A percentile compares a stretch with the other conserved stretches of the same genome.
Conservation (phyloP, 768 basidiomycete genomes). For the Tulasnella sp. region DNA sequence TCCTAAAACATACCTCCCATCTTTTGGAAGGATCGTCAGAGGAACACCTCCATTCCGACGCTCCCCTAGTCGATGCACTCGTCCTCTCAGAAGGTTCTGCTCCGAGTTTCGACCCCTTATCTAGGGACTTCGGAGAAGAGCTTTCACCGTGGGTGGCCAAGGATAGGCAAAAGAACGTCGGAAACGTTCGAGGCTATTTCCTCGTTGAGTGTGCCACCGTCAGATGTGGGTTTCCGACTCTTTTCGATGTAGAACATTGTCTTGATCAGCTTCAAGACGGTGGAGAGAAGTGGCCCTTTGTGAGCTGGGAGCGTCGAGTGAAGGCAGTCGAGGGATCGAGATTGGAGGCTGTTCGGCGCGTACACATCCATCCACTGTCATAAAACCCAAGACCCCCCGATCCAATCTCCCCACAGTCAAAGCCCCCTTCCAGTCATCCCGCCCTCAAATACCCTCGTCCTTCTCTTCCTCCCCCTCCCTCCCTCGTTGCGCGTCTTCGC, state of each 20-base stretch:
- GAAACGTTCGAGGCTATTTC: background rate
- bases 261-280: background rate
- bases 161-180: background rate
- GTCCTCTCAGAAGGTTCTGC: background rate
- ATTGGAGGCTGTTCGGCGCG: background rate
- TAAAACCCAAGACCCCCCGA: background rate
- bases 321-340: background rate
- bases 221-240: background rate
- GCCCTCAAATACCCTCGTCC: background rate
- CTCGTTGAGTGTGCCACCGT: background rate
- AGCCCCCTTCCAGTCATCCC: background rate
- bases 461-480: background rate
- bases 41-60: background rate
- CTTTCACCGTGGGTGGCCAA: too few species aligned
- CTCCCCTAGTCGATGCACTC: background rate
- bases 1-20: background rate
- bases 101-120: background rate
- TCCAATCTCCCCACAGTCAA: background rate
- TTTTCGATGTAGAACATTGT: background rate
- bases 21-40: background rate
- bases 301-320: background rate
- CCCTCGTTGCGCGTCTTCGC: background rate
- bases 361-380: background rate
- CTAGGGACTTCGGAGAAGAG: too few species aligned
- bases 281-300: background rate